phyloP scores from a whole-genome alignment of 1,139 yeast genomes.

The Sugiyamaella grinbergsii region DNA sequence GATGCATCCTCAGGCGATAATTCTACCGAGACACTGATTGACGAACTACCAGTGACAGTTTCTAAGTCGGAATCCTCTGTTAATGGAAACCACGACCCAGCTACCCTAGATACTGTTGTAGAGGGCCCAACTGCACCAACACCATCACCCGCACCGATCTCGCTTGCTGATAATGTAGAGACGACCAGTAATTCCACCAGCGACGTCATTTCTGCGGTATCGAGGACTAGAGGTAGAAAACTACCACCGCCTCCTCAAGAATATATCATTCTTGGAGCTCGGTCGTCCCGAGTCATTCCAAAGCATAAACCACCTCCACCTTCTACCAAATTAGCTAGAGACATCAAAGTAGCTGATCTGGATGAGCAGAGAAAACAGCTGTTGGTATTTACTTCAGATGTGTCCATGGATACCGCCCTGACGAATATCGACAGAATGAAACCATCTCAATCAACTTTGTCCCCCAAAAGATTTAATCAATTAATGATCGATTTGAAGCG shows the following conservation, averaged over 20 bases:
- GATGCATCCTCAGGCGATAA: not conserved
- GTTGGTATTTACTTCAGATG: conserved; percentile 40
- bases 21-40: not conserved
- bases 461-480: conserved; percentile 40
- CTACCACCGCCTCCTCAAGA: conserved; percentile 25
- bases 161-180: not conserved
- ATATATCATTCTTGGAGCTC: conserved; percentile 36
- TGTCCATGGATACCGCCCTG: conserved; percentile 37
- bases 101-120: not conserved
- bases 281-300: conserved; percentile 35
- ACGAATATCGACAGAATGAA: conserved; percentile 40
- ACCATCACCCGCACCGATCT: not conserved
- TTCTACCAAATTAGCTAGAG: not conserved
- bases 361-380: conserved; percentile 39
- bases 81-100: not conserved
- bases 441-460: conserved; percentile 38
- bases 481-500: conserved; percentile 37
- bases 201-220: not conserved
- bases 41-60: not conserved
- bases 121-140: not conserved
- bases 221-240: conserved; percentile 21
- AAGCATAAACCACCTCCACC: conserved; percentile 24
- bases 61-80: not conserved
- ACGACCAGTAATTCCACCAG: not conserved
- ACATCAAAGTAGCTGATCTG: conserved; percentile 29